These are phyloP conservation scores for Aspergillus wentii DNA, from an alignment of 495 filamentous ascomycete species.

Conservation along the genomic window DNA sequence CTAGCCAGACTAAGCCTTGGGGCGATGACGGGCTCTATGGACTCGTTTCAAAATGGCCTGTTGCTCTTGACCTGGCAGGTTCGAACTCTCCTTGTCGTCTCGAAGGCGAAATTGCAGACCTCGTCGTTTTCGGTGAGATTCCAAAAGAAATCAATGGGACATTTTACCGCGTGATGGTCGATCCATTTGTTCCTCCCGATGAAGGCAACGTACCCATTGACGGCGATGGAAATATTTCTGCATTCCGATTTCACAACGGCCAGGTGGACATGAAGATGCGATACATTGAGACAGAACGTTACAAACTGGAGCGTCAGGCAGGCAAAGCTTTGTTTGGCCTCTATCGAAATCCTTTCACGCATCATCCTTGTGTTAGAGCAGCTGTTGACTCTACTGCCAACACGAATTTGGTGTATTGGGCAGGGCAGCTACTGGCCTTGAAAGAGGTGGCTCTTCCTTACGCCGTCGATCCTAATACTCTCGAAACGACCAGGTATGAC, in stretches of 20 bases:
- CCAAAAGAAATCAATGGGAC: slow-evolving; percentile 20
- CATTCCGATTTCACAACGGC: slow-evolving; percentile 3
- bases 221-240: slow-evolving; percentile 2
- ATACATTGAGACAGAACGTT: slow-evolving; percentile 3
- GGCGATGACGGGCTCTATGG: too few relatives aligned
- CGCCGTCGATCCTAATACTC: slow-evolving; percentile 1
- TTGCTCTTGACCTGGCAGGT: too few relatives aligned
- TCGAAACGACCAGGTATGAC: neutral
- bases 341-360: slow-evolving; percentile 4
- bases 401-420: slow-evolving; percentile 2
- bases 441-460: slow-evolving; percentile 3
- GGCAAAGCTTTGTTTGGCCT: slow-evolving; percentile 1
- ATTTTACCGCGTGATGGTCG: slow-evolving; percentile 20
- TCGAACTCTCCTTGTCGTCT: neutral
- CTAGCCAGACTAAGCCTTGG: too few relatives aligned
- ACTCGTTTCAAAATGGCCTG: too few relatives aligned
- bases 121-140: slow-evolving; percentile 10
- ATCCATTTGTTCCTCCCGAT: slow-evolving; percentile 11
- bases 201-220: neutral
- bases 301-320: slow-evolving; percentile 2
- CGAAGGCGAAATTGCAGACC: neutral
- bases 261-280: slow-evolving; percentile 3
- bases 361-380: neutral
- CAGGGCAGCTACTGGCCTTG: neutral
- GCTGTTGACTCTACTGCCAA: slow-evolving; percentile 3